Conservation (phyloP, 768 basidiomycete species). For the Harrya chromipes region DNA sequence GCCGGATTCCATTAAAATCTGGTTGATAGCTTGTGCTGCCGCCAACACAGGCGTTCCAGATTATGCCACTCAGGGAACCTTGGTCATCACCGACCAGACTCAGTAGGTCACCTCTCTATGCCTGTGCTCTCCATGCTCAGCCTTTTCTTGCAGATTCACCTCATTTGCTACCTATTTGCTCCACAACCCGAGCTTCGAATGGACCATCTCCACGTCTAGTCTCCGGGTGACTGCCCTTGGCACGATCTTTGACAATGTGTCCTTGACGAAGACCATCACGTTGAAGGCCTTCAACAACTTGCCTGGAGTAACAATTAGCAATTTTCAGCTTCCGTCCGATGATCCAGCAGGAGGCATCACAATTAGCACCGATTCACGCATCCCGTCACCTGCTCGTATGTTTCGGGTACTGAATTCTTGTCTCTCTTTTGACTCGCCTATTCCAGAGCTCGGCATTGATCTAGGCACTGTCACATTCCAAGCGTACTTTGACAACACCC, state of each 20-base stretch:
- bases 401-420: constrained; percentile 12
- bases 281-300: constrained; percentile 72
- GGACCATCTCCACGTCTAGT: constrained; percentile 66
- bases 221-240: constrained; percentile 64
- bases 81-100: constrained; percentile 53
- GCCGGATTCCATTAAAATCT: background rate
- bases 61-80: constrained; percentile 47
- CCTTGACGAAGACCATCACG: constrained; percentile 54
- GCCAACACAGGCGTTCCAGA: constrained; percentile 67
- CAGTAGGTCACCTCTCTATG: constrained; percentile 35
- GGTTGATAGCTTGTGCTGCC: constrained; percentile 54
- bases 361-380: constrained; percentile 62
- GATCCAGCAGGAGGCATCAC: constrained; percentile 67
- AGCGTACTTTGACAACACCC: constrained; percentile 51
- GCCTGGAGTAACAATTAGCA: constrained; percentile 66
- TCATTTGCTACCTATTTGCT: constrained; percentile 62
- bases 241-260: constrained; percentile 64
- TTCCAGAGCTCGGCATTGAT: constrained; percentile 63
- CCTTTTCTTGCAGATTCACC: constrained; percentile 46
- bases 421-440: constrained; percentile 13
- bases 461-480: constrained; percentile 64
- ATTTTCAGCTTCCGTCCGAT: constrained; percentile 68
- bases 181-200: constrained; percentile 61
- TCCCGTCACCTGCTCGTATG: constrained; percentile 66
- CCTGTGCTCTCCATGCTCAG: background rate